Conservation (phyloP, 1,284 basidiomycete genomes). For the Heterobasidion annosum region DNA sequence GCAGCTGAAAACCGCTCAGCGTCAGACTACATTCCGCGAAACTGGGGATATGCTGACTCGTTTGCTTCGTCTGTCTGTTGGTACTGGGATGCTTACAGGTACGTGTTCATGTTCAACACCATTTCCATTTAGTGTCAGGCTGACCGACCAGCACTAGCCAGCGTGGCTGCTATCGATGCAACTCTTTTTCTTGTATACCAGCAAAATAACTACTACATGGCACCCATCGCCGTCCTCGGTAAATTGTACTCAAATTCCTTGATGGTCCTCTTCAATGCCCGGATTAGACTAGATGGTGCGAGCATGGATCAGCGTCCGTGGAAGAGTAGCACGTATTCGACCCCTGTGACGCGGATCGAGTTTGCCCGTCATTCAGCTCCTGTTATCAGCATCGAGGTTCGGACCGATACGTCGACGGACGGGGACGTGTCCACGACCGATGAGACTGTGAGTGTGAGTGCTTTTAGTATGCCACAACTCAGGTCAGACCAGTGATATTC, state of each 20-base stretch:
- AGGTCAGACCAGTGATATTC: too few relatives aligned
- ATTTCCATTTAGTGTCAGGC: background rate
- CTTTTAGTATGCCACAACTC: too few relatives aligned
- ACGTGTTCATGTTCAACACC: background rate
- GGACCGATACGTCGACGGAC: background rate
- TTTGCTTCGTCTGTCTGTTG: conserved; percentile 1
- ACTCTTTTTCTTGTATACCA: conserved; percentile 5
- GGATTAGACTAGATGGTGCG: background rate
- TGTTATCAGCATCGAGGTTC: background rate
- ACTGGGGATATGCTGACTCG: background rate
- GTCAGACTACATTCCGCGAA: background rate
- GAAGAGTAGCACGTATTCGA: background rate
- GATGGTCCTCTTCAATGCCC: background rate
- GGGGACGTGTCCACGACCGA: background rate
- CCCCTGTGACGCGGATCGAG: background rate
- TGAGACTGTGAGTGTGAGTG: too few relatives aligned
- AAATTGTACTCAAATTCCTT: conserved; percentile 1
- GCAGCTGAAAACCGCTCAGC: background rate
- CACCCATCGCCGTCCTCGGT: conserved; percentile 1
- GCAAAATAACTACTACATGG: conserved; percentile 9
- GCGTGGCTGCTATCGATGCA: conserved; percentile 7
- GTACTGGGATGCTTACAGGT: conserved; percentile 6
- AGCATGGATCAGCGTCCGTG: background rate
- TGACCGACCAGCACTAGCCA: background rate
- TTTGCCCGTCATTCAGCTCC: background rate